A percentile compares a stretch with the other conserved stretches of the same genome.
phyloP scores from a whole-genome alignment of 176 grass and related monocot species.

The Zea mays region DNA sequence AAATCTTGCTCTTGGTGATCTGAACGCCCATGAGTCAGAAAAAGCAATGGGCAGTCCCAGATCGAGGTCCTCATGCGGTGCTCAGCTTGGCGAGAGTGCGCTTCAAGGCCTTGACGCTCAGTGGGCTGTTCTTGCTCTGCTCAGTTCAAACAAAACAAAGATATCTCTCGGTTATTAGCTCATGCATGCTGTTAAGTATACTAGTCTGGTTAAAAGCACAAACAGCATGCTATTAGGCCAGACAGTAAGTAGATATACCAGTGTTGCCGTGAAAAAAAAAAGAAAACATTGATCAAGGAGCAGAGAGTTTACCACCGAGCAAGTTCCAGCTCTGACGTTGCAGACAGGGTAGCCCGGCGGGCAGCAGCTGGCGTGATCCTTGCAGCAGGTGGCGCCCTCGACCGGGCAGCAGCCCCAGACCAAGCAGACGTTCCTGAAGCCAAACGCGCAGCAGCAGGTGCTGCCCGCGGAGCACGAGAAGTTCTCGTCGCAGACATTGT shows the following conservation, averaged over 20 bases:
- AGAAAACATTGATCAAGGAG: not conserved
- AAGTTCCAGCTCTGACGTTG: constrained; percentile 59
- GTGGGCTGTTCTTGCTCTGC: constrained; percentile 81
- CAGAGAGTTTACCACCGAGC: constrained; percentile 55
- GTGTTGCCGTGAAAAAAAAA: too few relatives aligned
- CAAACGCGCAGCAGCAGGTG: constrained; percentile 82
- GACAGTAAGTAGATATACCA: too few relatives aligned
- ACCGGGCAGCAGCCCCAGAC: constrained; percentile 83
- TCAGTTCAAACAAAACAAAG: not conserved
- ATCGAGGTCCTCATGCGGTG: constrained; percentile 45
- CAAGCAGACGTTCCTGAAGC: constrained; percentile 57
- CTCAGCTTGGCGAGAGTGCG: constrained; percentile 56
- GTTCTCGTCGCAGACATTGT: constrained; percentile 45
- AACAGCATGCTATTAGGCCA: not conserved
- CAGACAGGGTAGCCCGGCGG: constrained; percentile 74
- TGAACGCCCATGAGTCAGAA: constrained; percentile 18
- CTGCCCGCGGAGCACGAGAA: constrained; percentile 48
- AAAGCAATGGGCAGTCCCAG: constrained; percentile 32
- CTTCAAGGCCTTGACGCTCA: constrained; percentile 63
- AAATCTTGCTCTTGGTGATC: too few relatives aligned
- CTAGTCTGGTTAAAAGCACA: not conserved
- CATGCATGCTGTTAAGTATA: not conserved
- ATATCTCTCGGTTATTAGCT: not conserved
- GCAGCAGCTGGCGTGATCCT: constrained; percentile 86
- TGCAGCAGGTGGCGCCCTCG: constrained; percentile 75